A percentile compares a stretch with the other conserved stretches of the same genome.
Evolutionary conservation across 176 grass and related monocot species (phyloP).

Genomic region (Pharus latifolius): DNA sequence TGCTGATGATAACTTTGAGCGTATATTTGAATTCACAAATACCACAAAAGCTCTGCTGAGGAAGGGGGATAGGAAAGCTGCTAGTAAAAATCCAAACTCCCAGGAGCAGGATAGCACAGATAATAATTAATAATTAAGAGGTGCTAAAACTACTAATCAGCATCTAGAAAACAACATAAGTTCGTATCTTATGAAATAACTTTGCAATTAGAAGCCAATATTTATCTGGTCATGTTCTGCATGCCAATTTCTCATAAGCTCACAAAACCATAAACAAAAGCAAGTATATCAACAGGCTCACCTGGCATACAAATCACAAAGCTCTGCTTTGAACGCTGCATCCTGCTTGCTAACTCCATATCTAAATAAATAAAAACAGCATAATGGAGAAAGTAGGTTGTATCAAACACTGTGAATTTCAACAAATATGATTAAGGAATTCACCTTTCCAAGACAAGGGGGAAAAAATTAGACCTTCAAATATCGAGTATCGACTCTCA

Average conservation of each 20-base stretch:
- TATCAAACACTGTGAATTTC: background rate
- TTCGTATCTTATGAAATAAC: background rate
- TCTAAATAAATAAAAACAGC: conserved; percentile 31
- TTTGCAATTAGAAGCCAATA: background rate
- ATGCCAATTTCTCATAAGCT: background rate
- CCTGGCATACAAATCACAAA: conserved; percentile 77
- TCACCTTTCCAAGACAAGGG: background rate
- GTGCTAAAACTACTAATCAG: background rate
- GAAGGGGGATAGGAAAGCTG: background rate
- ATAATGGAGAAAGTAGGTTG: background rate
- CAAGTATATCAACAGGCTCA: conserved; percentile 16
- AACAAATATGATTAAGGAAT: background rate
- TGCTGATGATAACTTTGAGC: background rate
- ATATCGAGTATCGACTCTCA: no score
- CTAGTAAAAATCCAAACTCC: background rate
- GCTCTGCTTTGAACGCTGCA: conserved; percentile 76
- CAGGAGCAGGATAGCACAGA: background rate
- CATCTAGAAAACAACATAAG: background rate
- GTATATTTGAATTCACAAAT: background rate
- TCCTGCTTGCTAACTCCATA: conserved; percentile 90
- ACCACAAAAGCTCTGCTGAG: background rate
- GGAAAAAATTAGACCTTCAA: background rate
- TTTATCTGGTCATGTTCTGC: background rate
- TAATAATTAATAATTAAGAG: background rate
- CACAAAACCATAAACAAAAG: background rate